Conservation (phyloP, 257 asterid genomes). For the Rehmannia glutinosa region DNA sequence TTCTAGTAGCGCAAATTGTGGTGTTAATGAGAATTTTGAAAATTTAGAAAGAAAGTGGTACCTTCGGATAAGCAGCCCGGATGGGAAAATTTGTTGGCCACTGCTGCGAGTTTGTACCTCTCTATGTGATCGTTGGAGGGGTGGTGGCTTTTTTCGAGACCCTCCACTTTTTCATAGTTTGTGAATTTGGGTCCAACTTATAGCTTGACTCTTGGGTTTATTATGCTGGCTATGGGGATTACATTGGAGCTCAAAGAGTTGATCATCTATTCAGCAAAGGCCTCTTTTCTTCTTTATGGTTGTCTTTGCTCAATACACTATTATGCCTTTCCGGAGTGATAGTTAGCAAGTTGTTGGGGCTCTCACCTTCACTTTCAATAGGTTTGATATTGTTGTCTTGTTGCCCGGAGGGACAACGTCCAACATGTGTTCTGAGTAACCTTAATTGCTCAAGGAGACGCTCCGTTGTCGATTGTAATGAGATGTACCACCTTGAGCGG, state of each 20-base stretch:
- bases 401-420: constrained; percentile 98
- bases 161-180: constrained; percentile 75
- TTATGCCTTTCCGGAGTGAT: constrained; percentile 79
- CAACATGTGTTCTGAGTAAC: constrained; percentile 88
- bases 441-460: constrained; percentile 88
- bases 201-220: constrained; percentile 72
- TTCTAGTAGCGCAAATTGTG: constrained; percentile 4
- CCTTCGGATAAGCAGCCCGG: constrained; percentile 42
- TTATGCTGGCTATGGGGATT: constrained; percentile 87
- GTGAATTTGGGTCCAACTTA: constrained; percentile 65
- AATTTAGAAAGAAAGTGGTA: constrained; percentile 14
- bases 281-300: constrained; percentile 63
- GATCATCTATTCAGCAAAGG: constrained; percentile 53
- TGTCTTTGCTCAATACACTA: constrained; percentile 82
- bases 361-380: constrained; percentile 72
- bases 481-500: constrained; percentile 88
- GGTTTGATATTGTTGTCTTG: constrained; percentile 83
- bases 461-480: constrained; percentile 82
- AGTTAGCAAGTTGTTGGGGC: constrained; percentile 70
- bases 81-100: constrained; percentile 61
- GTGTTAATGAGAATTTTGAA: constrained; percentile 22
- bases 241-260: constrained; percentile 82
- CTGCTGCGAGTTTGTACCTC: constrained; percentile 83
- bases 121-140: constrained; percentile 82
- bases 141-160: constrained; percentile 56